Evolutionary conservation across 208 protist species (phyloP), one percentile per base, ranked within the genome.

Genomic region (Leishmania arabica): DNA sequence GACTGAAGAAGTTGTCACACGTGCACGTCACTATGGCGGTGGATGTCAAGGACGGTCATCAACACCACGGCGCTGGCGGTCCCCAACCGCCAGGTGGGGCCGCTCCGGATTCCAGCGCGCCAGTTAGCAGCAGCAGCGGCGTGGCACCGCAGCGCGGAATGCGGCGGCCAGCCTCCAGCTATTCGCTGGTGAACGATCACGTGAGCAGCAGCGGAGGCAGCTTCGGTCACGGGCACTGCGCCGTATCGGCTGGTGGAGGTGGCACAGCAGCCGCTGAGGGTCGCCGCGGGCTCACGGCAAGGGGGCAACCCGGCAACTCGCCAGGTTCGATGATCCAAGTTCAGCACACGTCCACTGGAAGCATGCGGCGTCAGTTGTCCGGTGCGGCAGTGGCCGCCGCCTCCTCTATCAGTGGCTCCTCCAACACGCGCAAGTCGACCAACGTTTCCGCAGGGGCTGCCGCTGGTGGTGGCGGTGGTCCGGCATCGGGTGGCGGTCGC

Each of bases 111-210:
- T 15, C 19, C 47, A 40, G n/a, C 34, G 3, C 27, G 15, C 19
- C 42, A 6, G 27, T 37, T 53, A 68, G 49, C 68, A 68, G 49
- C 68, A 77, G 19, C 37, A 66, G 76, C n/a, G 82, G 82, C 17
- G 86, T 89, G n/a, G 86, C 86, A 21, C 86, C 82, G 45, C 86
- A 89, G 72, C 81, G 86, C n/a, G 82, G 81, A 27, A 81, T 89
- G 82, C 86, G 86, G 2, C 86, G 86, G 2, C 86, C 82, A 31
- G 71, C 75, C 42, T 89, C 86, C 31, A 62, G 64, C 40, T 82
- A 79, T 56, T 68, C 75, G 21, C 79, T 86, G 15, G 75, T 79
- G 19, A 87, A 60, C 80, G 80, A 87, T 42, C 75, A 49, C 66
- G 24, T 40, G 31, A 79, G 53, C 66, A 31, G 15, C 58, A 53